A percentile compares a stretch with the other conserved stretches of the same genome.
These are phyloP conservation scores for Stagonosporopsis chrysanthemi DNA, from an alignment of 2,329 filamentous ascomycete genomes.

Conservation along the genomic window DNA sequence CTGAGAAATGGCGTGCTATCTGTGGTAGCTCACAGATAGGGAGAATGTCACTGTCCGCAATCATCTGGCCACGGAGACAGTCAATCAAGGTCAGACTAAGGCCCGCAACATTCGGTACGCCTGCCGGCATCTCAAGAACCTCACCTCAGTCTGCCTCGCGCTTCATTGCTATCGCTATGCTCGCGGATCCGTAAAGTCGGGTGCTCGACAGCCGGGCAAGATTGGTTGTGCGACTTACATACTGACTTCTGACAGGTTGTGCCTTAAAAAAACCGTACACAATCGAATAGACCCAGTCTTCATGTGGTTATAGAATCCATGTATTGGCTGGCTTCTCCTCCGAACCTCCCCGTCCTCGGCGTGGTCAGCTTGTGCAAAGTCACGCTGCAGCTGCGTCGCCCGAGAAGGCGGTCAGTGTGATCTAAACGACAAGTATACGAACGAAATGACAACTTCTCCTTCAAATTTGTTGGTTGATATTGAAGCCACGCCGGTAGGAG, in stretches of 20 bases:
- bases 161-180: neutral
- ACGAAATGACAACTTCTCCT: neutral
- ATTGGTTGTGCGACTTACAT: neutral
- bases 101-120: neutral
- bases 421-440: neutral
- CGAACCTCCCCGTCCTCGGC: neutral
- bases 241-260: neutral
- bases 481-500: neutral
- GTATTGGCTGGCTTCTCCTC: neutral
- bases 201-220: neutral
- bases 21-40: slow-evolving; percentile 3
- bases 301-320: neutral
- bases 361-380: neutral
- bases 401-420: neutral
- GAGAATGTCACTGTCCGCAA: neutral
- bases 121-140: neutral
- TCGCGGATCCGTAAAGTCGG: neutral
- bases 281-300: neutral
- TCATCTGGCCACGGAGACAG: neutral
- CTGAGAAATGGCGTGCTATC: neutral
- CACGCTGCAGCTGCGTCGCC: neutral
- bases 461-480: neutral
- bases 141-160: neutral
- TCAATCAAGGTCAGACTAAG: neutral
- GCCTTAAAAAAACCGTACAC: neutral